Evolutionary conservation across 768 basidiomycete species (phyloP).

Genomic region (Pulveroboletus ravenelii): DNA sequence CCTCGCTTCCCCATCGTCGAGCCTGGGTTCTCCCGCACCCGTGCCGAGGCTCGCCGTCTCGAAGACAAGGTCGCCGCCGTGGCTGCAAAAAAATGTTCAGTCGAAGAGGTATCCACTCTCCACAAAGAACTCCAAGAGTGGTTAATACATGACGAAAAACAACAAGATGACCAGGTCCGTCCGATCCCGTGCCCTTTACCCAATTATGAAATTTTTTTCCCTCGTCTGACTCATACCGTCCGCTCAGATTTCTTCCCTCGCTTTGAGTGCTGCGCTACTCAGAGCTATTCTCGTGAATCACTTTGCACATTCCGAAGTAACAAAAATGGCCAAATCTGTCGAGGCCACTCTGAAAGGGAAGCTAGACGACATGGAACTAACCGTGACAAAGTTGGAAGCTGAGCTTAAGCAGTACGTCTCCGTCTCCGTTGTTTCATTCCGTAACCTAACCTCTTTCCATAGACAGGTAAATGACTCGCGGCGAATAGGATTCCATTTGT

Average conservation of each 20-base stretch:
- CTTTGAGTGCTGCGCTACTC: slow-evolving; percentile 72
- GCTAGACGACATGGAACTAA: slow-evolving; percentile 59
- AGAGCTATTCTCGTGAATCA: slow-evolving; percentile 83
- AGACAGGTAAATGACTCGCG: slow-evolving; percentile 53
- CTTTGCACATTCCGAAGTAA: slow-evolving; percentile 72
- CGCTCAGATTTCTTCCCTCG: slow-evolving; percentile 57
- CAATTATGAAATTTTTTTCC: background rate
- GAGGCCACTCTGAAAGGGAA: slow-evolving; percentile 61
- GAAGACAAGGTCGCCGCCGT: slow-evolving; percentile 77
- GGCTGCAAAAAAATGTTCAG: slow-evolving; percentile 81
- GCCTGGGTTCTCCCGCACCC: slow-evolving; percentile 37
- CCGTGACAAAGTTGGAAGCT: slow-evolving; percentile 56
- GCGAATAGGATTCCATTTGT: slow-evolving; percentile 3
- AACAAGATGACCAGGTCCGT: slow-evolving; percentile 54
- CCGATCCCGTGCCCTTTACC: slow-evolving; percentile 27
- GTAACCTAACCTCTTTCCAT: slow-evolving; percentile 20
- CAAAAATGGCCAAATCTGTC: slow-evolving; percentile 57
- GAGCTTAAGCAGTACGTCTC: slow-evolving; percentile 66
- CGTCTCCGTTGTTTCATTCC: slow-evolving; percentile 7
- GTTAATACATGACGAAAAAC: slow-evolving; percentile 56
- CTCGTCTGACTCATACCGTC: slow-evolving; percentile 1
- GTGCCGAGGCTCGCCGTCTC: slow-evolving; percentile 58
- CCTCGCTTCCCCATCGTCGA: slow-evolving; percentile 46
- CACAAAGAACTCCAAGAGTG: slow-evolving; percentile 78
- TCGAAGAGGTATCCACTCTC: slow-evolving; percentile 75